Evolutionary conservation across 2,329 filamentous ascomycete species (phyloP).

Genomic region (Lachnellula occidentalis): DNA sequence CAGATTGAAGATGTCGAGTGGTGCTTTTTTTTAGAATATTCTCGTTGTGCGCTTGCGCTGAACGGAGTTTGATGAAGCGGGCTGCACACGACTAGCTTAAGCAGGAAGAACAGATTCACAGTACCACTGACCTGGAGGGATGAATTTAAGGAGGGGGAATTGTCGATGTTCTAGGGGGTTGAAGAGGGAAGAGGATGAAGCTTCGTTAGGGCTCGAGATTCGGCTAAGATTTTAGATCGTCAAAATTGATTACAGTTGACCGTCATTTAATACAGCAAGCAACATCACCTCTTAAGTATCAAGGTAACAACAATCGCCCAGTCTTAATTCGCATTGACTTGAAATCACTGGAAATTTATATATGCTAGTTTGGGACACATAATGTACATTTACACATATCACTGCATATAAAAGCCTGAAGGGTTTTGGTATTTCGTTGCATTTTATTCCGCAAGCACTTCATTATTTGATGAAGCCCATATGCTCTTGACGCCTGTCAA

Average conservation of each 20-base stretch:
- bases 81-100: neutral
- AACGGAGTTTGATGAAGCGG: neutral
- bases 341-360: neutral
- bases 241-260: neutral
- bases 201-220: conserved; percentile 20
- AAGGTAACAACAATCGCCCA: neutral
- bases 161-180: conserved; percentile 7
- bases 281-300: too few relatives aligned
- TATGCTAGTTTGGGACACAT: neutral
- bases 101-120: neutral
- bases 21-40: conserved; percentile 21
- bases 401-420: neutral
- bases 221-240: conserved; percentile 20
- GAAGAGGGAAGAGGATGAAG: conserved; percentile 2
- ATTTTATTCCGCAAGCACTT: conserved; percentile 16
- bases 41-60: conserved; percentile 21
- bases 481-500: conserved; percentile 59
- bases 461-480: conserved; percentile 50
- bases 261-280: too few relatives aligned
- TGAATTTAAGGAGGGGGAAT: conserved; percentile 6
- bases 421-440: conserved; percentile 18
- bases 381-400: neutral
- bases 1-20: conserved; percentile 8
- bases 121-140: conserved; percentile 2
- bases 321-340: too few relatives aligned